Evolutionary conservation across 176 grass and related monocot genomes (phyloP), one percentile per base, ranked within the genome.

Genomic region (Stipa capillata): DNA sequence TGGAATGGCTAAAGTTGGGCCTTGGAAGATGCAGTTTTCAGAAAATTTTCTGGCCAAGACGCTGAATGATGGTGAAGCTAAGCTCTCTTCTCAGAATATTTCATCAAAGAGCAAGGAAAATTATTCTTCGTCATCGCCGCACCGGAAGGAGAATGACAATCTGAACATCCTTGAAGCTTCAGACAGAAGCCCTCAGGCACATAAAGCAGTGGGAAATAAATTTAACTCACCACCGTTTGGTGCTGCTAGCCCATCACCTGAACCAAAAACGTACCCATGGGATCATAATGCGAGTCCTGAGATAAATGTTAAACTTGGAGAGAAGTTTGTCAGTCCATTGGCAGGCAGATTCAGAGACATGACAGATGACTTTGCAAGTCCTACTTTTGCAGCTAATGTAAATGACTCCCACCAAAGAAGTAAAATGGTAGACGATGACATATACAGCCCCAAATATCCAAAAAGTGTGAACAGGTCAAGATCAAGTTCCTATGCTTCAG

Each of bases 381-480:
- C 89, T 79, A 88, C 84, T 69, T 85, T 90, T 83, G 87, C 87
- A 34, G 78, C 86, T 52, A 87, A 90, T 77, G 78, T 51, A 60
- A 85, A 79, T 63, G 53, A 48, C 47, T 82, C 85, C 63, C 78
- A 74, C 16, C 77, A 84, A 71, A 83, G 35, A 58, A 49, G 79
- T 77, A 86, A 91, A 77, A 44, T 67, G 61, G 32, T 58, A 52
- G 78, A 72, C 47, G 89, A 83, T 24, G 82, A 41, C 77, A n/a
- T n/a, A n/a, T 86, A 44, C 43, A 65, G 25, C 79, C 69, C 83
- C 48, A 79, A 69, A 53, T 68, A 81, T 50, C 50, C 84, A 41
- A 69, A 90, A 85, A 76, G 17, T 63, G 43, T 74, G 52, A 72
- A 84, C 49, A 79, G 68, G 33, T 89, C 82, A 32, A 88, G 68